Base-by-base conservation (phyloP, 2,329 filamentous ascomycete species). In the Sarocladium strictum region DNA sequence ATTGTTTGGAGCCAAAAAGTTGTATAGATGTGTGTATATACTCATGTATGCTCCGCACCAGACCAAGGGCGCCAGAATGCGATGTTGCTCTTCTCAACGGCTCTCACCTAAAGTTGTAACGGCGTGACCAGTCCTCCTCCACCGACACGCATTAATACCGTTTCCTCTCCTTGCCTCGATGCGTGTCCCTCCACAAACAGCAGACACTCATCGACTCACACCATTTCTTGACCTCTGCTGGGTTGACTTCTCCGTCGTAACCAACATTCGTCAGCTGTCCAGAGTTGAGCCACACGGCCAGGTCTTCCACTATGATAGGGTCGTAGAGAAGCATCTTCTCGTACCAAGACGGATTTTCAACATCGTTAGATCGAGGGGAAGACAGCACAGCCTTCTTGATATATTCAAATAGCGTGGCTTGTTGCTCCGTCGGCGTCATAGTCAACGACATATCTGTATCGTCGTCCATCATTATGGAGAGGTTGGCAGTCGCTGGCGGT, bases 321-420 rank as follows among this genome's bases (percentile, higher is more conserved):
- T 97, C 92, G 66, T 95, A 97, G 66, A 97, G 82, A 5, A 97
- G 75, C 47, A 99, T 97, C 71, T 91, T 95, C 69, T 97, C 90
- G 62, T 95, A 79, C 89, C 92, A 97, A 2, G 83, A 90, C 14
- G 83, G 83, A 2, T 77, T 66, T 6, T 59, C 58, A 1, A 76
- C 70, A 59, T 85, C 73, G 3, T 62, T 73, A 0, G 79, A 75
- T 12, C 73, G 74, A 2, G 81, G 76, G 3, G 76, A 73, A 1
- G 72, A 71, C 9, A 64, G 78, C 10, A 87, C 71, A 1, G 82
- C 83, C 37, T 72, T 70, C 0, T 78, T 80, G 53, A 87, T 84
- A 58, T 75, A 67, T 24, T 63, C 62, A 58, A 84, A 84, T 23
- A 84, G 61, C 0, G 63, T 64, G 0, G 69, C 59, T 58, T 81